A percentile compares a stretch with the other conserved stretches of the same genome.
Conservation (phyloP, 1,284 basidiomycete genomes). For the Cutaneotrichosporon cavernicola region DNA sequence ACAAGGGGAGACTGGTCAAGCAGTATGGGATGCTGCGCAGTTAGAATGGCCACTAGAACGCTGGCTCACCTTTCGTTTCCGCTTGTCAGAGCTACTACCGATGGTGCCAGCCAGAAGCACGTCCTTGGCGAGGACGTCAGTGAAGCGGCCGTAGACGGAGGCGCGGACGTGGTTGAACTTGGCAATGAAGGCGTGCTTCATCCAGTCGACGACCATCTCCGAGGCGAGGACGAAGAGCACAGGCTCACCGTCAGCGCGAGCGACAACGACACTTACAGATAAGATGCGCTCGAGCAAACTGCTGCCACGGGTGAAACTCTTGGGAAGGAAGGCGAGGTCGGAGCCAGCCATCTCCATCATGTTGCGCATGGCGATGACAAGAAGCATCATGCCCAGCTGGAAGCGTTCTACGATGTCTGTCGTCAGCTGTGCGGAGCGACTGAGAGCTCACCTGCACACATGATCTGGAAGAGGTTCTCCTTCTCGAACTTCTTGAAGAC, state of each 20-base stretch:
- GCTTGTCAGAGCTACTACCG: conserved; percentile 15
- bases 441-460: conserved; percentile 74
- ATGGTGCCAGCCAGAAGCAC: conserved; percentile 70
- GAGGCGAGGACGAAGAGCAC: conserved; percentile 86
- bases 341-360: conserved; percentile 91
- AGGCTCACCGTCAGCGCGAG: conserved; percentile 60
- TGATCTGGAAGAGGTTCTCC: conserved; percentile 98
- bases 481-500: conserved; percentile 99
- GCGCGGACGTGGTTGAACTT: conserved; percentile 95
- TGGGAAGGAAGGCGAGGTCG: conserved; percentile 75
- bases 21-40: conserved; percentile 65
- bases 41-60: conserved; percentile 1
- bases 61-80: conserved; percentile 61
- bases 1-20: conserved; percentile 96
- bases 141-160: conserved; percentile 91
- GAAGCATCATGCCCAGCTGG: conserved; percentile 85
- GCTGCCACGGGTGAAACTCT: conserved; percentile 78
- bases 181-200: conserved; percentile 99
- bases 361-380: conserved; percentile 88
- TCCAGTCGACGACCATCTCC: conserved; percentile 96
- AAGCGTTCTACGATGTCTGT: conserved; percentile 97
- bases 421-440: background rate
- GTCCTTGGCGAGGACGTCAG: conserved; percentile 93
- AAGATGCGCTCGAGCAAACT: conserved; percentile 75
- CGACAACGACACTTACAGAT: conserved; percentile 61